Evolutionary conservation across 805 yeast genomes (phyloP).

Genomic region (Candida oleophila): DNA sequence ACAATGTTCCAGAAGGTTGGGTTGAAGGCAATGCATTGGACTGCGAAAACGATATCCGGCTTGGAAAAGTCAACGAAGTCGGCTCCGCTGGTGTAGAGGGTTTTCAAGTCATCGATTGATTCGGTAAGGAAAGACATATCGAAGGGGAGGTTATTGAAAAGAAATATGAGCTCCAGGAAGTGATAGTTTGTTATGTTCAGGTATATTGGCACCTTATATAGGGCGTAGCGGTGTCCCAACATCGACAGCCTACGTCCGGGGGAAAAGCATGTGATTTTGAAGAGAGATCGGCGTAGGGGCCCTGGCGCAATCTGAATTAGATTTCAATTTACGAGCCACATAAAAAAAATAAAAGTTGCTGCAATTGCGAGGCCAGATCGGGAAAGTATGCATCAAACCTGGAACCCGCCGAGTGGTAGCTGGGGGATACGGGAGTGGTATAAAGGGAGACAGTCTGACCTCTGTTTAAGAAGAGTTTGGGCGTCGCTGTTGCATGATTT

Average conservation of each 20-base stretch:
- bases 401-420: no score
- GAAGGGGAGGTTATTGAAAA: no score
- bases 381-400: background rate
- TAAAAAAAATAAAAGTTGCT: background rate
- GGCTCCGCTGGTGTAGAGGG: background rate
- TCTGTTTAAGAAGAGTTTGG: no score
- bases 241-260: no score
- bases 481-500: no score
- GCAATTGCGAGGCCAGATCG: background rate
- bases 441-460: background rate
- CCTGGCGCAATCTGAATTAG: background rate
- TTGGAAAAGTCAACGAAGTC: constrained; percentile 20
- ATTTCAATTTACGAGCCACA: background rate
- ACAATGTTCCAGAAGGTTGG: constrained; percentile 95
- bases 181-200: no score
- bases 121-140: background rate
- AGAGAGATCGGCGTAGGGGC: background rate
- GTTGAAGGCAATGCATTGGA: constrained; percentile 78
- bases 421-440: no score
- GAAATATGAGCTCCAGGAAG: no score
- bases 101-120: background rate
- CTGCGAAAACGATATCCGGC: constrained; percentile 34
- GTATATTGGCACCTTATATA: no score
- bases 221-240: background rate
- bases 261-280: background rate